A percentile compares a stretch with the other conserved stretches of the same genome.
phyloP scores from a whole-genome alignment of 345 rosid genomes.

The Moricandia moricandioides region DNA sequence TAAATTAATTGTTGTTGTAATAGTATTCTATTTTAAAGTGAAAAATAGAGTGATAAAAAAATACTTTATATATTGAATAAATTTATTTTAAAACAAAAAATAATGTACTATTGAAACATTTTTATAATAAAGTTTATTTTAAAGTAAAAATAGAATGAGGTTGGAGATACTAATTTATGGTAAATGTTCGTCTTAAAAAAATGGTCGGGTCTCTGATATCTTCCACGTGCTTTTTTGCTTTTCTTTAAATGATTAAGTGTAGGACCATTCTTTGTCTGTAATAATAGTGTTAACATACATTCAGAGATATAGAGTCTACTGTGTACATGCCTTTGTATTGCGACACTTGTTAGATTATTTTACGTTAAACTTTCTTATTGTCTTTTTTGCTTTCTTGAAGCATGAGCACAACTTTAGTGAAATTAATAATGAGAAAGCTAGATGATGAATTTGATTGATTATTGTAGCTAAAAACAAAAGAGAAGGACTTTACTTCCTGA shows the following conservation, averaged over 20 bases:
- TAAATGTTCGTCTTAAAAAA: slow-evolving; percentile 23
- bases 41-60: too few relatives aligned
- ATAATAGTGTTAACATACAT: slow-evolving; percentile 24
- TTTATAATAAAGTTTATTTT: too few relatives aligned
- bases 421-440: slow-evolving; percentile 20
- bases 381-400: not conserved
- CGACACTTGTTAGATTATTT: slow-evolving; percentile 46
- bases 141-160: too few relatives aligned
- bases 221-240: slow-evolving; percentile 38
- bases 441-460: slow-evolving; percentile 20
- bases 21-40: too few relatives aligned
- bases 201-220: slow-evolving; percentile 34
- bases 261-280: slow-evolving; percentile 30
- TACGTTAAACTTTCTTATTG: not conserved
- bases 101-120: too few relatives aligned
- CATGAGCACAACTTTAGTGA: slow-evolving; percentile 21
- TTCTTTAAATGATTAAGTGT: slow-evolving; percentile 24
- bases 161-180: too few relatives aligned
- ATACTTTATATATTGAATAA: too few relatives aligned
- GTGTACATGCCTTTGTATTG: slow-evolving; percentile 38
- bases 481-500: slow-evolving; percentile 17
- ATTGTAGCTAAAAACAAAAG: slow-evolving; percentile 29
- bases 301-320: not conserved
- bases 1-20: too few relatives aligned
- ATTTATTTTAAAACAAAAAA: too few relatives aligned